Evolutionary conservation across 177 flowering plant species (phyloP).

Genomic region (Vitis hybrid): DNA sequence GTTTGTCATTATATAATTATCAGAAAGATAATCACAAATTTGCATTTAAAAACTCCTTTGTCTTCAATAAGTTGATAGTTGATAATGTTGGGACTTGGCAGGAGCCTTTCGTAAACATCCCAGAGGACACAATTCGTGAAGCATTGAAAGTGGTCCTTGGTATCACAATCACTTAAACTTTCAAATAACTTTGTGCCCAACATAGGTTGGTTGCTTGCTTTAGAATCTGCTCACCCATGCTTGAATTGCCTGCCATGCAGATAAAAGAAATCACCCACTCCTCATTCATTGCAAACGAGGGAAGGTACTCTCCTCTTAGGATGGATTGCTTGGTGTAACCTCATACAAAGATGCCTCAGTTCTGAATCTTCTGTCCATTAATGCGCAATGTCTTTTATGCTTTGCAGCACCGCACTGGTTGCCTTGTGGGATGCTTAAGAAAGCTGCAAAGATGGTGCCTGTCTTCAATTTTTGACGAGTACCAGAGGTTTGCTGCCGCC

Average conservation of each 20-base stretch:
- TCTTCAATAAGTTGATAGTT: too few relatives aligned
- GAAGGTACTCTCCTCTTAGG: slow-evolving; percentile 35
- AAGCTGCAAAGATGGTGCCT: slow-evolving; percentile 69
- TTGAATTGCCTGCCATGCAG: slow-evolving; percentile 19
- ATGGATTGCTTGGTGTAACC: too few relatives aligned
- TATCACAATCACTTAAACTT: too few relatives aligned
- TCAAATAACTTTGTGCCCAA: not conserved
- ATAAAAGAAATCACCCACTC: slow-evolving; percentile 54
- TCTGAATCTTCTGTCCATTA: too few relatives aligned
- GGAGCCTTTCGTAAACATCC: too few relatives aligned
- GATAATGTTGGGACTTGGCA: too few relatives aligned
- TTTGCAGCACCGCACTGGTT: slow-evolving; percentile 72
- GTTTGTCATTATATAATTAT: too few relatives aligned
- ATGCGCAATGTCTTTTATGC: not conserved
- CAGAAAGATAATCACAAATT: too few relatives aligned
- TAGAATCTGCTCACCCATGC: slow-evolving; percentile 1
- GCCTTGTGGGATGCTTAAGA: slow-evolving; percentile 66
- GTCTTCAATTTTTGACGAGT: slow-evolving; percentile 60
- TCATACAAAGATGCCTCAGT: too few relatives aligned
- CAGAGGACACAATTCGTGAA: too few relatives aligned
- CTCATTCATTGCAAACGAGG: slow-evolving; percentile 73
- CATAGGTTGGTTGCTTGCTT: not conserved
- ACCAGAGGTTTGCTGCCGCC: slow-evolving; percentile 69
- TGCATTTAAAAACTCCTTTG: too few relatives aligned
- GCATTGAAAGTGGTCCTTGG: too few relatives aligned